A percentile compares a stretch with the other conserved stretches of the same genome.
These are phyloP conservation scores for Saccharomycopsis babjevae DNA, from an alignment of 805 yeast species.

Conservation along the genomic window DNA sequence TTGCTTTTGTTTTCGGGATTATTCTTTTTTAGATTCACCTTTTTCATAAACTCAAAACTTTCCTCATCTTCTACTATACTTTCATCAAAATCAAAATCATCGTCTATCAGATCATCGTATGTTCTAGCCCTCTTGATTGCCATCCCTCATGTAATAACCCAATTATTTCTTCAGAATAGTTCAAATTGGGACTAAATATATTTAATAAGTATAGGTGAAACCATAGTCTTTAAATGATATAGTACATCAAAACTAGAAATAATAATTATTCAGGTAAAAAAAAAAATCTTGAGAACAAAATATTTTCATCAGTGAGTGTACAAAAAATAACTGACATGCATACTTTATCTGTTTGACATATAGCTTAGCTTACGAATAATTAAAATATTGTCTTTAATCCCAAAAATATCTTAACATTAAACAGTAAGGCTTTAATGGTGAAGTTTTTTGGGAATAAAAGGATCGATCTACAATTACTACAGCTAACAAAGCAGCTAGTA, in stretches of 20 bases:
- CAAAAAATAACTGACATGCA: too few relatives aligned
- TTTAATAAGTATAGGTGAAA: not conserved
- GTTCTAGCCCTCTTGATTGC: not conserved
- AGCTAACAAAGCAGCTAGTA: too few relatives aligned
- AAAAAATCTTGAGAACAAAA: too few relatives aligned
- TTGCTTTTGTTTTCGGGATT: not conserved
- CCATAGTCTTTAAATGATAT: not conserved
- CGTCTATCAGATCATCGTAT: not conserved
- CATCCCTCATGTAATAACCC: not conserved
- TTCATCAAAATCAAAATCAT: not conserved
- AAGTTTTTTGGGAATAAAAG: too few relatives aligned
- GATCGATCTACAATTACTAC: too few relatives aligned
- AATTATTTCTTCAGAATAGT: not conserved
- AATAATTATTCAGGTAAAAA: too few relatives aligned
- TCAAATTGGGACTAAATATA: not conserved
- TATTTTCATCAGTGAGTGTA: too few relatives aligned
- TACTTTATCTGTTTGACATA: too few relatives aligned
- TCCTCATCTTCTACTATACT: not conserved
- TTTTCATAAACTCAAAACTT: not conserved
- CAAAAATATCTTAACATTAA: too few relatives aligned
- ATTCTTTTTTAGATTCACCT: not conserved
- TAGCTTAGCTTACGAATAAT: too few relatives aligned
- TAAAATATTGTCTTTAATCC: too few relatives aligned
- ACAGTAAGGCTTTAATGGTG: too few relatives aligned
- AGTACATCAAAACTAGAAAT: not conserved